Percentiles rank a stretch among this genome's conserved stretches.
These are phyloP conservation scores for Metschnikowia picachoensis DNA, from an alignment of 805 yeast species.

Conservation along the genomic window DNA sequence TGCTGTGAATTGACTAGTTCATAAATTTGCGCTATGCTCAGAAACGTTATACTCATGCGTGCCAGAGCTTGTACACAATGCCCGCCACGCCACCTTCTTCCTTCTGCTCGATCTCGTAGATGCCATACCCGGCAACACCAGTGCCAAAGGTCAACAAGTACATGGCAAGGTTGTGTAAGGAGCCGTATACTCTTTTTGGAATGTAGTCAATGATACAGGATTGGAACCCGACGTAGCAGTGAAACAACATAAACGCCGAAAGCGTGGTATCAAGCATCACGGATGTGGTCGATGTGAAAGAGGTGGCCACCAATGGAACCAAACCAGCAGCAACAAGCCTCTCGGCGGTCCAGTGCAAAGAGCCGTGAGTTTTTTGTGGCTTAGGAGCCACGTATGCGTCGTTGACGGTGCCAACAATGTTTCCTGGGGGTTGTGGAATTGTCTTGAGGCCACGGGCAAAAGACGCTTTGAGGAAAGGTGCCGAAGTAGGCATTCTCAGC, in stretches of 20 bases:
- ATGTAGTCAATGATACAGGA: conserved; percentile 77
- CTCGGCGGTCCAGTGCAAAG: conserved; percentile 73
- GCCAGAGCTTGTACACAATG: conserved; percentile 30
- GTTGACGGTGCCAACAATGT: conserved; percentile 66
- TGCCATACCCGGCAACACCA: conserved; percentile 63
- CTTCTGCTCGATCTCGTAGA: conserved; percentile 62
- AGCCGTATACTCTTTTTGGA: conserved; percentile 69
- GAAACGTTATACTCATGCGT: conserved; percentile 1
- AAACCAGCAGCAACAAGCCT: conserved; percentile 55
- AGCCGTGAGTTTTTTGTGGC: conserved; percentile 56
- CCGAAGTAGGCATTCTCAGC: conserved; percentile 18
- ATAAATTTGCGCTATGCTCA: neutral
- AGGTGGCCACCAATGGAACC: conserved; percentile 61
- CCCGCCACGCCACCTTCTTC: conserved; percentile 59
- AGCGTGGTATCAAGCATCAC: conserved; percentile 56
- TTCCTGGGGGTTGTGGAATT: conserved; percentile 69
- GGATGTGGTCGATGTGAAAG: conserved; percentile 52
- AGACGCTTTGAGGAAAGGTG: conserved; percentile 21
- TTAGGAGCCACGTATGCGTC: conserved; percentile 65
- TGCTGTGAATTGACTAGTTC: neutral
- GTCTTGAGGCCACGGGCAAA: conserved; percentile 36
- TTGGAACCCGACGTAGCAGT: conserved; percentile 68
- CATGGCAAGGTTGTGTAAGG: conserved; percentile 58
- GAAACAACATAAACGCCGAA: conserved; percentile 54
- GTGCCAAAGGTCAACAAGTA: conserved; percentile 60